A percentile compares a stretch with the other conserved stretches of the same genome.
Conservation (phyloP, 768 basidiomycete species). For the Rhizopogon roseolus region DNA sequence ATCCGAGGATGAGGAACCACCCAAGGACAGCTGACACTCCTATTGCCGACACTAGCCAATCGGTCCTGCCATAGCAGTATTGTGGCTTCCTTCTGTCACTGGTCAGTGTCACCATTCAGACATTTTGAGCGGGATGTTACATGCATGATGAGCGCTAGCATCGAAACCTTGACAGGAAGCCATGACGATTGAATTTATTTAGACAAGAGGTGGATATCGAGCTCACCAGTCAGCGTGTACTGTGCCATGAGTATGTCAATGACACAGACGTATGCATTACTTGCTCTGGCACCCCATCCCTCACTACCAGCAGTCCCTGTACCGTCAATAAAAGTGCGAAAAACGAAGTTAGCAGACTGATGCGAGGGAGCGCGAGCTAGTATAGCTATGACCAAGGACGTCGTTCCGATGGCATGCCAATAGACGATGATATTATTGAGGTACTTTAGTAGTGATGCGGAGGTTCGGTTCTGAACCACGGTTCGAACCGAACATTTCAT, state of each 20-base stretch:
- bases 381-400: constrained; percentile 60
- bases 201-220: not conserved
- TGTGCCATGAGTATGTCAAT: constrained; percentile 75
- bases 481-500: no score
- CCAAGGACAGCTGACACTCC: constrained; percentile 69
- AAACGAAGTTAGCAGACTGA: constrained; percentile 66
- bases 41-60: constrained; percentile 66
- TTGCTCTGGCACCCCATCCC: constrained; percentile 68
- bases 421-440: constrained; percentile 71
- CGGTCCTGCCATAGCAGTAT: constrained; percentile 60
- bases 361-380: constrained; percentile 69
- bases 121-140: constrained; percentile 29
- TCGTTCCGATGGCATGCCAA: constrained; percentile 73
- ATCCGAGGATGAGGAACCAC: constrained; percentile 68
- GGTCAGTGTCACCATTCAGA: not conserved
- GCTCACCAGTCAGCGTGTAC: constrained; percentile 65
- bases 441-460: no score
- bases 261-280: constrained; percentile 63
- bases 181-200: not conserved
- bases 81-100: constrained; percentile 79
- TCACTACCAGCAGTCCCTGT: constrained; percentile 42
- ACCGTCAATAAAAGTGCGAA: constrained; percentile 63
- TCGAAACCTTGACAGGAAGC: constrained; percentile 50
- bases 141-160: constrained; percentile 67
- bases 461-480: no score